phyloP scores from a whole-genome alignment of 306 rosid species.

The Quercus mongolica region DNA sequence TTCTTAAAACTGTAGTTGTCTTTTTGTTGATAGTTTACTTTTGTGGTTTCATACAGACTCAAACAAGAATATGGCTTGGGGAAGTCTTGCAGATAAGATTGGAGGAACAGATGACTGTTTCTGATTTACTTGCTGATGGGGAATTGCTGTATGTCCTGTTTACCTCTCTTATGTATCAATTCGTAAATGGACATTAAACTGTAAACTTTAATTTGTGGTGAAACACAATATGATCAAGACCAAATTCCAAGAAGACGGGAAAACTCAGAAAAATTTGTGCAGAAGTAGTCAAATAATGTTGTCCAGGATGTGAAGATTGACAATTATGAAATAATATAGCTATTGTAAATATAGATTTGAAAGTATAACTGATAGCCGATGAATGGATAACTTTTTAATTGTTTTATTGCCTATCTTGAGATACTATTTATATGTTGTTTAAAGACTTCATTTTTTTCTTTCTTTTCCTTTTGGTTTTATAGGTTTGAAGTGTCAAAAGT shows the following conservation, averaged over 20 bases:
- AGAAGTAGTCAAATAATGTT: background rate
- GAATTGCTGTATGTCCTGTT: slow-evolving; percentile 41
- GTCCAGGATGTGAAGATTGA: background rate
- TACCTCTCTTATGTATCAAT: background rate
- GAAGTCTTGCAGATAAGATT: slow-evolving; percentile 52
- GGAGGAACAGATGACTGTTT: slow-evolving; percentile 30
- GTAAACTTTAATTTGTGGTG: background rate
- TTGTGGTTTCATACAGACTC: slow-evolving; percentile 37
- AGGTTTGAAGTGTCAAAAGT: slow-evolving; percentile 52
- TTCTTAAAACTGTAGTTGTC: too few relatives aligned
- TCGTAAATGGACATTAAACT: background rate
- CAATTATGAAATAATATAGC: background rate
- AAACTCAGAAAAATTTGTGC: background rate
- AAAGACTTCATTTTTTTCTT: background rate
- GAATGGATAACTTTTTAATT: background rate
- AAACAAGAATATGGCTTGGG: slow-evolving; percentile 56
- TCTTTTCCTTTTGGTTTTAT: background rate
- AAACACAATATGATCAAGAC: background rate
- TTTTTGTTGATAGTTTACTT: background rate
- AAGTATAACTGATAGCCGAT: background rate
- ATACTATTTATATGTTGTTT: slow-evolving; percentile 7
- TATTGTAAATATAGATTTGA: background rate
- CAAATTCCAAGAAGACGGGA: background rate
- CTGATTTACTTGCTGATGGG: slow-evolving; percentile 54
- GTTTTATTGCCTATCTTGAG: background rate